Percentiles rank a stretch among this genome's conserved stretches.
These are phyloP conservation scores for Pneumocystis jirovecii DNA, from an alignment of 1,139 yeast genomes.

Conservation along the genomic window DNA sequence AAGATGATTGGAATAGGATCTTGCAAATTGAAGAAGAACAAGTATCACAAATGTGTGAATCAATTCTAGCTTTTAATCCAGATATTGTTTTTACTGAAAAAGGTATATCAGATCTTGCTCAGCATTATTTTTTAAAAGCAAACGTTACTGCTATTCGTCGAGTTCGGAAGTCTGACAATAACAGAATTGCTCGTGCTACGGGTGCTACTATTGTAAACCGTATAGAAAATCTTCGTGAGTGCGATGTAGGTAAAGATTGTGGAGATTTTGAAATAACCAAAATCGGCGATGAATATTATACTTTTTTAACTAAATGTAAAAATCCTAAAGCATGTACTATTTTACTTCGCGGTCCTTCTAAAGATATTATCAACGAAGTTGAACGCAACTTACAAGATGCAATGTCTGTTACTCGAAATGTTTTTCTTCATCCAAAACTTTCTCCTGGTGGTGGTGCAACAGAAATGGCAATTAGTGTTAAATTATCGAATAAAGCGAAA, in stretches of 20 bases:
- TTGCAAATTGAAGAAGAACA: slow-evolving; percentile 97
- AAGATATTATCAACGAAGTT: slow-evolving; percentile 88
- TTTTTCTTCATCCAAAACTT: slow-evolving; percentile 82
- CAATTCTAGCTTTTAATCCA: slow-evolving; percentile 71
- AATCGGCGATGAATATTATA: slow-evolving; percentile 93
- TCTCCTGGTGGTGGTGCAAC: slow-evolving; percentile 99
- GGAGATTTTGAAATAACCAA: slow-evolving; percentile 85
- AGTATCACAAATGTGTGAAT: slow-evolving; percentile 74
- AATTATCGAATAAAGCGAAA: slow-evolving; percentile 79
- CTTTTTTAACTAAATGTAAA: slow-evolving; percentile 66
- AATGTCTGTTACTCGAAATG: slow-evolving; percentile 94
- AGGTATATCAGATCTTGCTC: slow-evolving; percentile 98
- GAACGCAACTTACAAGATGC: slow-evolving; percentile 98
- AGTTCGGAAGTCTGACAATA: slow-evolving; percentile 88
- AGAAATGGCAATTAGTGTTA: slow-evolving; percentile 94
- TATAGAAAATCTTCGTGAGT: slow-evolving; percentile 80
- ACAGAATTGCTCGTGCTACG: slow-evolving; percentile 91
- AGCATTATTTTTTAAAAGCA: slow-evolving; percentile 85
- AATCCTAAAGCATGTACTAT: slow-evolving; percentile 91
- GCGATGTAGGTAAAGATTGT: slow-evolving; percentile 78
- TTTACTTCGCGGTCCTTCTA: slow-evolving; percentile 86
- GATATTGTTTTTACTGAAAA: slow-evolving; percentile 93
- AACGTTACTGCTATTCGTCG: slow-evolving; percentile 89
- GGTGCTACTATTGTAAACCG: slow-evolving; percentile 96
- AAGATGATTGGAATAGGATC: slow-evolving; percentile 91